A percentile compares a stretch with the other conserved stretches of the same genome.
phyloP scores from a whole-genome alignment of 164 flowering plant genomes.

The Echeveria elegans region DNA sequence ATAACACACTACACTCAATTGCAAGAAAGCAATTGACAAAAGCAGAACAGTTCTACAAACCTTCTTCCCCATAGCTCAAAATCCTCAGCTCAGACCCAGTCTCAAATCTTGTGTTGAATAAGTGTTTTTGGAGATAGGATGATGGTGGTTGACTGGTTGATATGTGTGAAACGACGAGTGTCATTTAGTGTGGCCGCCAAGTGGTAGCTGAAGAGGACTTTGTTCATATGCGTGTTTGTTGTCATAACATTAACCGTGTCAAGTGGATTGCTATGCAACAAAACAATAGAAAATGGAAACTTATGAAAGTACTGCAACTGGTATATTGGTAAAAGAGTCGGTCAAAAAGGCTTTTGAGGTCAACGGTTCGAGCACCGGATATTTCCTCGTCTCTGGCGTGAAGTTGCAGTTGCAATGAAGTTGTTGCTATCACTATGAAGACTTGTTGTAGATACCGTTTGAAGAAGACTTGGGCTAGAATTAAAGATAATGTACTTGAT shows the following conservation, averaged over 20 bases:
- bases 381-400: too few species aligned
- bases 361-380: too few species aligned
- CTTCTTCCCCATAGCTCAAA: neutral
- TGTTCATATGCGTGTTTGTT: neutral
- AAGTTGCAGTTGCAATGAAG: too few species aligned
- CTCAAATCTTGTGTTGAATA: neutral
- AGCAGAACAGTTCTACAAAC: neutral
- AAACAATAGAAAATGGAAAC: neutral
- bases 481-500: too few species aligned
- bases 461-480: too few species aligned
- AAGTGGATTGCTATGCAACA: too few species aligned
- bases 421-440: too few species aligned
- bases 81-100: neutral
- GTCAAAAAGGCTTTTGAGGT: too few species aligned
- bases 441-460: too few species aligned
- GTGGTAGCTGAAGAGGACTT: neutral
- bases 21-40: neutral
- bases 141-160: neutral
- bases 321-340: neutral
- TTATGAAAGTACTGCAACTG: neutral
- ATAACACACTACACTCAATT: neutral
- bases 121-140: neutral
- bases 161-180: neutral
- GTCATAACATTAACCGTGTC: neutral
- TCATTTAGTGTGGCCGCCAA: constrained; percentile 2